Evolutionary conservation across 495 filamentous ascomycete genomes (phyloP), one percentile per base, ranked within the genome.

Genomic region (Parachaetomium inaequale): DNA sequence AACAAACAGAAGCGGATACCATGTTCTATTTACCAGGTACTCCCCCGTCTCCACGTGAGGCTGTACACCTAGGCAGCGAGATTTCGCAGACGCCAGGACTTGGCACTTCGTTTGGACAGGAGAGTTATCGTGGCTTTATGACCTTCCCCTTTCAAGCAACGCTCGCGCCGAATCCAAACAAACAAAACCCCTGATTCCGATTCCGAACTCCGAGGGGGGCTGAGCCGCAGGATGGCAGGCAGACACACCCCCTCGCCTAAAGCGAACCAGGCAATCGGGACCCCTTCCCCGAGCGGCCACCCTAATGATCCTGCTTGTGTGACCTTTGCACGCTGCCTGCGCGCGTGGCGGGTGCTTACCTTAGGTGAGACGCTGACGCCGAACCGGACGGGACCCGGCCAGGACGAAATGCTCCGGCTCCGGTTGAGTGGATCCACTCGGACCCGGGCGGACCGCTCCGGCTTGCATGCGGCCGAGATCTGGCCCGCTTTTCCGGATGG

Each of bases 151-250:
- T 6, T 21, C 3, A n/a, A n/a, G 36, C 40, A n/a, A 4, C 15
- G 1, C 14, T 2, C 36, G 7, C 36, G 12, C 10, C 2, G 7
- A 21, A 26, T 11, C 10, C 28, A 51, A 51, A n/a, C 47, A 51
- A 51, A 51, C 17, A 31, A 32, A 11, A 4, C 17, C n/a, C n/a
- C n/a, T n/a, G n/a, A n/a, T n/a, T 15, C 23, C 29, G 19, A 46
- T 19, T 32, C 29, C 10, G 29, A 31, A 34, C 12, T 6, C n/a
- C 23, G 25, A 17, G 7, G 15, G 28, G 15, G 52, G 52, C 52
- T 38, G 52, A 23, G 52, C 52, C 55, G 21, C 15, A 46, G 55
- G 40, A 57, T 46, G 7, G 26, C 26, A 57, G 55, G 55, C 43
- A 58, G 43, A 36, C 19, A 19, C 19, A 19, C 26, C 15, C n/a